Percentiles rank a stretch among this genome's conserved stretches.
These are phyloP conservation scores for Claviceps pazoutovae DNA, from an alignment of 2,329 filamentous ascomycete genomes.

Conservation along the genomic window DNA sequence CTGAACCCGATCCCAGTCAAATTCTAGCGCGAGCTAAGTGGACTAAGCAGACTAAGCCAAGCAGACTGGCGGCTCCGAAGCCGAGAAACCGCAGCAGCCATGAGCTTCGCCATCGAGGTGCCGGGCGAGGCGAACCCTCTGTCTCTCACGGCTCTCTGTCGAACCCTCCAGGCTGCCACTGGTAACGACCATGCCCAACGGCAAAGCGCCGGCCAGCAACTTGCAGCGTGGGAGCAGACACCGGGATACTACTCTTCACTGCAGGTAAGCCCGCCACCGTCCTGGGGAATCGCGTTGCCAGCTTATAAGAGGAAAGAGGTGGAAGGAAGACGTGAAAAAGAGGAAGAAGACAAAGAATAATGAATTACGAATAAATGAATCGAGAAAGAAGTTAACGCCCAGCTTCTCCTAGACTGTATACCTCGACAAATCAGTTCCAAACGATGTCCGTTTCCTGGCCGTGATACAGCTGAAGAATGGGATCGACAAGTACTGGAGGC, in stretches of 20 bases:
- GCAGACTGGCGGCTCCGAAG: background rate
- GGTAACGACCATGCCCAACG: conserved; percentile 48
- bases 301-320: background rate
- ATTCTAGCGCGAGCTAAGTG: background rate
- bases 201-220: conserved; percentile 55
- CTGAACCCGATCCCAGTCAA: background rate
- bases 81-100: conserved; percentile 19
- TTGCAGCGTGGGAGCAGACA: conserved; percentile 56
- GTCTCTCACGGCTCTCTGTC: conserved; percentile 47
- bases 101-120: conserved; percentile 64
- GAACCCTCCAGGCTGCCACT: conserved; percentile 48
- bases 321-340: background rate
- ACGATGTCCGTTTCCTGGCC: conserved; percentile 72
- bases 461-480: conserved; percentile 95
- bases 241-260: conserved; percentile 53
- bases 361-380: no score
- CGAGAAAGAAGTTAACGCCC: background rate
- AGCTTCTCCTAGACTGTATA: conserved; percentile 50
- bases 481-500: conserved; percentile 85
- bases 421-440: conserved; percentile 61
- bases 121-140: conserved; percentile 68
- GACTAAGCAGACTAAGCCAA: background rate
- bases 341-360: background rate
- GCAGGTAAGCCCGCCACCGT: conserved; percentile 36
- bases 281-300: background rate